Evolutionary conservation across 495 filamentous ascomycete genomes (phyloP).

Genomic region (Penicillium daleae): DNA sequence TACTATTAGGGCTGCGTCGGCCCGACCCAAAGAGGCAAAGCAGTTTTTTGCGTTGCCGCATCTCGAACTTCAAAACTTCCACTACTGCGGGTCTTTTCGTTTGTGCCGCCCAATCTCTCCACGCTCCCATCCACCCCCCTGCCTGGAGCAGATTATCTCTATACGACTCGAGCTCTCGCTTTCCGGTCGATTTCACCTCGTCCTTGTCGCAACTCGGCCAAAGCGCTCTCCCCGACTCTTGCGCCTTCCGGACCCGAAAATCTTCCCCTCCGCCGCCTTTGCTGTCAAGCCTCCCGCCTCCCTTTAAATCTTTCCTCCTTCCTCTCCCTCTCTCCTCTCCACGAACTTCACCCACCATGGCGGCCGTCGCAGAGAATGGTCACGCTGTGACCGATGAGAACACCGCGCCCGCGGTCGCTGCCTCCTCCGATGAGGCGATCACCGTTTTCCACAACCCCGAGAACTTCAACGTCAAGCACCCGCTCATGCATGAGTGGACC

Average conservation of each 20-base stretch:
- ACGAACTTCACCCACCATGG: slow-evolving; percentile 38
- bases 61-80: slow-evolving; percentile 45
- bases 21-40: slow-evolving; percentile 47
- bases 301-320: slow-evolving; percentile 28
- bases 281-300: slow-evolving; percentile 22
- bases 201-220: slow-evolving; percentile 2
- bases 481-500: slow-evolving; percentile 94
- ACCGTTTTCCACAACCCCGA: slow-evolving; percentile 97
- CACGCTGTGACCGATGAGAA: slow-evolving; percentile 49
- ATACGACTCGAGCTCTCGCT: not conserved
- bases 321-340: slow-evolving; percentile 16
- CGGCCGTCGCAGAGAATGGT: slow-evolving; percentile 48
- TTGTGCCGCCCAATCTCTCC: slow-evolving; percentile 16
- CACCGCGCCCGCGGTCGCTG: slow-evolving; percentile 36
- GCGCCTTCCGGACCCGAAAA: slow-evolving; percentile 40
- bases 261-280: slow-evolving; percentile 29
- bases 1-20: slow-evolving; percentile 14
- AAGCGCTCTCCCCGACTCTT: slow-evolving; percentile 22
- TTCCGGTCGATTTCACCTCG: not conserved
- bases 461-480: slow-evolving; percentile 99
- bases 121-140: slow-evolving; percentile 31
- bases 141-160: slow-evolving; percentile 49
- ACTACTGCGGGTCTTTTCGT: slow-evolving; percentile 27
- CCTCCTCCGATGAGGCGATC: slow-evolving; percentile 48
- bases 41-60: slow-evolving; percentile 37